These are phyloP conservation scores for Neurospora sp. DNA, from an alignment of 2,329 filamentous ascomycete genomes.

Conservation along the genomic window DNA sequence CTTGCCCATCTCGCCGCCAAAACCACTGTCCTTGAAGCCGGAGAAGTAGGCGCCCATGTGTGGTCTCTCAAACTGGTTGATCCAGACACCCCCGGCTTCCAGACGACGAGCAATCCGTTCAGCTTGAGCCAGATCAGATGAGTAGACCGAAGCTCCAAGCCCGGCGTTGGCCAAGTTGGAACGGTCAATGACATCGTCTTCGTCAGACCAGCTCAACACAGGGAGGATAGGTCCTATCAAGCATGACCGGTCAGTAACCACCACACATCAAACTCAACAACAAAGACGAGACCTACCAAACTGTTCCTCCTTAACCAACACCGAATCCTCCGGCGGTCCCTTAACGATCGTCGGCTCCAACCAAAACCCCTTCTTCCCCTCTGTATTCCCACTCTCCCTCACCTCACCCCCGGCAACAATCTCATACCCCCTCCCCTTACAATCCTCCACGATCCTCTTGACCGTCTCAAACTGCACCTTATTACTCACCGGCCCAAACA, in stretches of 20 bases:
- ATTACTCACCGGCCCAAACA: conserved; percentile 54
- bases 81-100: conserved; percentile 49
- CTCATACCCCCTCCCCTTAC: conserved; percentile 40
- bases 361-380: conserved; percentile 40
- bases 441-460: conserved; percentile 44
- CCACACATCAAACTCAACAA: not conserved
- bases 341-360: conserved; percentile 49
- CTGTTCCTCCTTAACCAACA: conserved; percentile 48
- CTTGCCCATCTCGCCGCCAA: conserved; percentile 26
- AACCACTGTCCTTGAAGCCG: conserved; percentile 25
- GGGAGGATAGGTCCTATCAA: conserved; percentile 49
- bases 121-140: conserved; percentile 38
- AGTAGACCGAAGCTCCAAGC: conserved; percentile 49
- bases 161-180: conserved; percentile 44
- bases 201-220: conserved; percentile 48
- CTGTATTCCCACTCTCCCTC: conserved; percentile 9
- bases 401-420: conserved; percentile 39
- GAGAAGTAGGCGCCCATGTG: conserved; percentile 22
- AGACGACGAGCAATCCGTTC: conserved; percentile 41
- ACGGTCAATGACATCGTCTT: conserved; percentile 47
- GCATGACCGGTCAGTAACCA: not conserved
- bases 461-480: conserved; percentile 54
- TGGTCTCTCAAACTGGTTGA: conserved; percentile 34
- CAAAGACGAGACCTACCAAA: conserved; percentile 34
- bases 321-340: conserved; percentile 43